Evolutionary conservation across 2,329 filamentous ascomycete species (phyloP).

Genomic region (Mycogone perniciosa): DNA sequence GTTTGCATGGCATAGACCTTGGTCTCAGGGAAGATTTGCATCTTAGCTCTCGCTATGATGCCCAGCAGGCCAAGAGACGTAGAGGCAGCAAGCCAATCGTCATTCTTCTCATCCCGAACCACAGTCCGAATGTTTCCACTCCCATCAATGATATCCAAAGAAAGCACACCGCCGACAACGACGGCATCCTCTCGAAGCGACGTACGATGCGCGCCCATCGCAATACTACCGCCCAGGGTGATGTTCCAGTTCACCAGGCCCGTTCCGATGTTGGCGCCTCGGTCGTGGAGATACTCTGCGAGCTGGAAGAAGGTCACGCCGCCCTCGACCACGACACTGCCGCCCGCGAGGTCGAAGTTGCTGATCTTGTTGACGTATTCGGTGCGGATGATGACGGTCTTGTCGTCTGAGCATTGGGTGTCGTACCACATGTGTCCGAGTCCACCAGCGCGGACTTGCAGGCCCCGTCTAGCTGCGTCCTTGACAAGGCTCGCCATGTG

Average conservation of each 20-base stretch:
- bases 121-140: conserved; percentile 37
- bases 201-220: conserved; percentile 46
- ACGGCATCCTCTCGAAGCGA: conserved; percentile 43
- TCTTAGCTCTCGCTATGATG: conserved; percentile 41
- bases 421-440: conserved; percentile 50
- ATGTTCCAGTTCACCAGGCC: conserved; percentile 51
- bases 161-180: conserved; percentile 42
- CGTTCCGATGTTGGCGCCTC: conserved; percentile 41
- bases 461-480: conserved; percentile 31
- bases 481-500: conserved; percentile 38
- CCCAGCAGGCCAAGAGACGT: conserved; percentile 44
- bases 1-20: conserved; percentile 46
- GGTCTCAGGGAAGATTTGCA: conserved; percentile 44
- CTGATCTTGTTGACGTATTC: conserved; percentile 39
- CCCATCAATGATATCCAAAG: conserved; percentile 45
- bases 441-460: conserved; percentile 40
- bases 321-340: conserved; percentile 43
- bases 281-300: conserved; percentile 42
- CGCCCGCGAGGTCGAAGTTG: conserved; percentile 36
- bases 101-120: conserved; percentile 34
- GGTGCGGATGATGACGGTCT: conserved; percentile 42
- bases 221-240: conserved; percentile 42
- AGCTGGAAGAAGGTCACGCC: conserved; percentile 48
- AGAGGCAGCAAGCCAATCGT: conserved; percentile 46
- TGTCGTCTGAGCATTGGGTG: conserved; percentile 45